Percentiles rank a stretch among this genome's conserved stretches.
phyloP scores from a whole-genome alignment of 108 stramenopile species.

The Skeletonema menzelii region DNA sequence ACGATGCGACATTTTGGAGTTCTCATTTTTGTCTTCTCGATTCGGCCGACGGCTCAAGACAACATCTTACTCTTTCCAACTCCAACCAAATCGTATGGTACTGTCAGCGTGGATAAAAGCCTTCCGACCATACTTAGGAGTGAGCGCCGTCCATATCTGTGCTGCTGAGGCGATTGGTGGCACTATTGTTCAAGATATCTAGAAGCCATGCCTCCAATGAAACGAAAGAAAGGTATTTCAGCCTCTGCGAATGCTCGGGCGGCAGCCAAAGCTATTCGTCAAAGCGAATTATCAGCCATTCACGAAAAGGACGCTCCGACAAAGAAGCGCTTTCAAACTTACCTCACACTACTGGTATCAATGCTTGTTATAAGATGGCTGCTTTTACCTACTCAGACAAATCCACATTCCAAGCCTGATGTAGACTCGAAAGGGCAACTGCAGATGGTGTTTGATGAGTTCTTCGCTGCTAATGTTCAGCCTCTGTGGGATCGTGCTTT shows the following conservation, averaged over 20 bases:
- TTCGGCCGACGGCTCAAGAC: too few relatives aligned
- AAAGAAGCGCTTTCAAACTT: neutral
- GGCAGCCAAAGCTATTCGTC: neutral
- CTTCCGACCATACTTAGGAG: too few relatives aligned
- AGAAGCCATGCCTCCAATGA: slow-evolving; percentile 1
- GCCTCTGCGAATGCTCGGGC: slow-evolving; percentile 6
- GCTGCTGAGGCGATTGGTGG: too few relatives aligned
- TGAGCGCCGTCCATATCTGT: too few relatives aligned
- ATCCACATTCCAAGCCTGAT: neutral
- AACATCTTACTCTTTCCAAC: too few relatives aligned
- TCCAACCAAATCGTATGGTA: too few relatives aligned
- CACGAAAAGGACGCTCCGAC: neutral
- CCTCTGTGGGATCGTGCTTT: slow-evolving; percentile 33
- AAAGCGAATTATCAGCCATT: neutral
- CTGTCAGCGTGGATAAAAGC: too few relatives aligned
- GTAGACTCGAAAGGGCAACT: slow-evolving; percentile 3
- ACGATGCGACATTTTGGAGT: too few relatives aligned
- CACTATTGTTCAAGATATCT: too few relatives aligned
- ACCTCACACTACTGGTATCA: neutral
- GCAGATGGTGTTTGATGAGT: slow-evolving; percentile 30
- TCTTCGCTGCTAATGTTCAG: slow-evolving; percentile 28
- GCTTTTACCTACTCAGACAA: neutral
- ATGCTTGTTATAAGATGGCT: neutral
- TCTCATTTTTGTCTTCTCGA: too few relatives aligned
- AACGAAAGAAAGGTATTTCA: slow-evolving; percentile 1